Base-by-base conservation (phyloP, 1,284 basidiomycete genomes). In the Sporisorium sorghi region DNA sequence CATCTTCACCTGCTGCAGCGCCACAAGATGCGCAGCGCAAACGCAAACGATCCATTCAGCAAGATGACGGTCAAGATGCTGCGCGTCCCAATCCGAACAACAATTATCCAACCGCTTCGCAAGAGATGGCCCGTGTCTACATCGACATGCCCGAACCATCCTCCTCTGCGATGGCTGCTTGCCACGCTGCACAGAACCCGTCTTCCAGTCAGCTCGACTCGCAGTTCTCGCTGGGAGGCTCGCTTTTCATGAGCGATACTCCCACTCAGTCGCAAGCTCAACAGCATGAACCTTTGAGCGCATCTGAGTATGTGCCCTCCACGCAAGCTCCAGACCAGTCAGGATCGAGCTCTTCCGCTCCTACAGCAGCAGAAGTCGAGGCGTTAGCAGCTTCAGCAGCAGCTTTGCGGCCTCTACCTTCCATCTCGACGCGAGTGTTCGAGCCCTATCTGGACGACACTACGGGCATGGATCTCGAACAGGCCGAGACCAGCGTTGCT, bases 391-490 rank as follows among this genome's bases (percentile, higher is more conserved):
- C 43, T 17, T 26, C 44, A 5, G 1, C 50, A 15, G 23, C 57
- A 1, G 48, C n/a, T 17, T 11, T 74, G 54, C 23, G 51, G 3
- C 68, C 68, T 0, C 32, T 75, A 0, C 68, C 67, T 11, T 42
- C 37, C 6, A 60, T 75, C 8, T 57, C 68, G 6, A 40, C 58
- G n/a, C 44, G 44, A 0, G 73, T 58, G 3, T 75, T 75, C 28
- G 57, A 58, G 37, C 73, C 73, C 12, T 75, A 23, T 23, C 49
- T 75, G 3, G 73, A 75, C 37, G 60, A 75, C 21, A 67, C 68
- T 0, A 75, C 68, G 4, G 68, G 68, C 14, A 48, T 72, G 60
- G 54, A 59, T 7, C 39, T 75, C 3, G 73, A 73, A 10, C 33
- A 24, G 5, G 64, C 56, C 15, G 60, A 71, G 14, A 30, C n/a